A percentile compares a stretch with the other conserved stretches of the same genome.
These are phyloP conservation scores for Candida taoyuanica DNA, from an alignment of 805 yeast species.

Conservation along the genomic window DNA sequence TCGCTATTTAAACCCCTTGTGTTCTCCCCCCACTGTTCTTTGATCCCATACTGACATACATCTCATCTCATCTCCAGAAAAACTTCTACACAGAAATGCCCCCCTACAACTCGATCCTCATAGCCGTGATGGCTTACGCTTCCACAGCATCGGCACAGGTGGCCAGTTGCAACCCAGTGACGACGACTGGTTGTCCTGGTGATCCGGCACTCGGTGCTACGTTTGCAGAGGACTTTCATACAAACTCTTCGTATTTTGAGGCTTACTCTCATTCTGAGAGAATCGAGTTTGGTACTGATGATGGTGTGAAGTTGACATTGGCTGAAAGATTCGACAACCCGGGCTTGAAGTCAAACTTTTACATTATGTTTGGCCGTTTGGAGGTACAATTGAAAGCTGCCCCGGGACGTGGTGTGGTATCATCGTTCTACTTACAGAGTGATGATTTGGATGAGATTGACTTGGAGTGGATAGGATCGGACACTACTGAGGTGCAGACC, in stretches of 20 bases:
- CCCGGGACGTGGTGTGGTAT: constrained; percentile 71
- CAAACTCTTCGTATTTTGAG: constrained; percentile 40
- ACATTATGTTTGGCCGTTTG: constrained; percentile 84
- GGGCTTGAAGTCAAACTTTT: constrained; percentile 67
- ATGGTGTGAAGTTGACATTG: constrained; percentile 62
- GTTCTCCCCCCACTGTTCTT: too few species aligned
- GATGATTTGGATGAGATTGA: constrained; percentile 91
- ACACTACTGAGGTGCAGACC: constrained; percentile 66
- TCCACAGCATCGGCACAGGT: constrained; percentile 20
- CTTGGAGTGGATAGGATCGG: constrained; percentile 83
- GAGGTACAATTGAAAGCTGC: constrained; percentile 73
- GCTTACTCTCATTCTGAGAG: constrained; percentile 39
- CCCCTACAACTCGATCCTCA: too few species aligned
- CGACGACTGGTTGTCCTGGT: constrained; percentile 34
- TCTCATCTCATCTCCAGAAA: too few species aligned
- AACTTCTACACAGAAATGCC: too few species aligned
- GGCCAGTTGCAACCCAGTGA: constrained; percentile 43
- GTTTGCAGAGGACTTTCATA: constrained; percentile 46
- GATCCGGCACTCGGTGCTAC: constrained; percentile 62
- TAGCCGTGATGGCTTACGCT: too few species aligned
- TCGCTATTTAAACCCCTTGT: too few species aligned
- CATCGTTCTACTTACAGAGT: constrained; percentile 73
- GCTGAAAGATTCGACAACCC: constrained; percentile 71
- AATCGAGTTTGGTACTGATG: constrained; percentile 40
- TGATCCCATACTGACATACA: too few species aligned